Conservation (phyloP, 805 yeast species). For the Hanseniaspora hatyaiensis region DNA sequence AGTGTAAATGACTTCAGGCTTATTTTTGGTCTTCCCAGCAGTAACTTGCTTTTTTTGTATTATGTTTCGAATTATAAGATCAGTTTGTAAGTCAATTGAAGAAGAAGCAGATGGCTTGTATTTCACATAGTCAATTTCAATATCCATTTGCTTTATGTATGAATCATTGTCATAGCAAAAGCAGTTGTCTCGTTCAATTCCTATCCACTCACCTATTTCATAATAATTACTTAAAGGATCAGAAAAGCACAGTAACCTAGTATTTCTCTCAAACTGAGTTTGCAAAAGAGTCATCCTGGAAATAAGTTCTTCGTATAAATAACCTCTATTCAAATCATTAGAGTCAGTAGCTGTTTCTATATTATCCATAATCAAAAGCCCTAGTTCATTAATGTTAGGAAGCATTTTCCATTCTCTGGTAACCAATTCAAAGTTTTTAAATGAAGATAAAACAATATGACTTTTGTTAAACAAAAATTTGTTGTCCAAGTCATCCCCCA, state of each 20-base stretch:
- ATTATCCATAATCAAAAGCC: slow-evolving; percentile 61
- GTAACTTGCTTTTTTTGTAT: no score
- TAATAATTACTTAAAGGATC: slow-evolving; percentile 60
- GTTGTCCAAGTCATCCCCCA: slow-evolving; percentile 48
- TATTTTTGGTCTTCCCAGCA: slow-evolving; percentile 39
- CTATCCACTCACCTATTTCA: slow-evolving; percentile 81
- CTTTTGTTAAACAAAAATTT: slow-evolving; percentile 43
- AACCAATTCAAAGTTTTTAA: slow-evolving; percentile 59
- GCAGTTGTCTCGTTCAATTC: slow-evolving; percentile 46
- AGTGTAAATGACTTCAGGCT: slow-evolving; percentile 37
- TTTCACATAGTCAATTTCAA: slow-evolving; percentile 48
- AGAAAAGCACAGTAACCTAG: slow-evolving; percentile 60
- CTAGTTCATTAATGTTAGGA: slow-evolving; percentile 55
- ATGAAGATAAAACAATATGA: slow-evolving; percentile 67
- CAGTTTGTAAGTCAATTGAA: neutral
- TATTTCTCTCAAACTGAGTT: slow-evolving; percentile 41
- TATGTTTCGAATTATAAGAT: slow-evolving; percentile 23
- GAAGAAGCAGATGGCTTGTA: slow-evolving; percentile 22
- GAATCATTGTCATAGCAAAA: slow-evolving; percentile 44
- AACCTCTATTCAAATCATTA: slow-evolving; percentile 47
- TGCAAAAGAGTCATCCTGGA: slow-evolving; percentile 63
- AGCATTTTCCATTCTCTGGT: slow-evolving; percentile 78
- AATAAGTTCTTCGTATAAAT: slow-evolving; percentile 55
- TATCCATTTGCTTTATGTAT: slow-evolving; percentile 46
- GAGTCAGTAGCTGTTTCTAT: slow-evolving; percentile 39